Evolutionary conservation across 208 protist genomes (phyloP).

Genomic region (Phytomonas sp.): DNA sequence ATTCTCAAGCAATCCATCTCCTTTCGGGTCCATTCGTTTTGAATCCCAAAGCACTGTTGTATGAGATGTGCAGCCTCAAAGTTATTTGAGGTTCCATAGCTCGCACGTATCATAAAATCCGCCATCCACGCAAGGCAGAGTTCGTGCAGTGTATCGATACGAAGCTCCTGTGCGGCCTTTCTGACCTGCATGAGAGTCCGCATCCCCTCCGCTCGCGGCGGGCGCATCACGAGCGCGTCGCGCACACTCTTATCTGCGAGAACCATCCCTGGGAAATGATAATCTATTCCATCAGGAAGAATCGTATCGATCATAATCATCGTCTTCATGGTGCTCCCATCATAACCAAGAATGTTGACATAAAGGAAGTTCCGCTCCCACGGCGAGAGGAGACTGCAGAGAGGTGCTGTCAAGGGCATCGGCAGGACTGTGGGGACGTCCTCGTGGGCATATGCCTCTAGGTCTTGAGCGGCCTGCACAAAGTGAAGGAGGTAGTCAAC

Average conservation of each 20-base stretch:
- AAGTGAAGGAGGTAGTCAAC: constrained; percentile 24
- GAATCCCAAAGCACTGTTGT: constrained; percentile 49
- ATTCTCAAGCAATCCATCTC: constrained; percentile 71
- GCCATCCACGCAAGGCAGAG: constrained; percentile 61
- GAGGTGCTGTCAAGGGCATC: constrained; percentile 39
- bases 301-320: constrained; percentile 20
- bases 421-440: constrained; percentile 26
- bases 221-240: constrained; percentile 18
- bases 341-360: constrained; percentile 28
- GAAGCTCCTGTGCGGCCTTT: constrained; percentile 32
- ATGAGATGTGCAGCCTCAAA: constrained; percentile 68
- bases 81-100: constrained; percentile 49
- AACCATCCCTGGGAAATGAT: constrained; percentile 25
- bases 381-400: constrained; percentile 32
- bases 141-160: constrained; percentile 39
- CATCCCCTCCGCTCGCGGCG: constrained; percentile 32
- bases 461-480: constrained; percentile 3
- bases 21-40: constrained; percentile 49
- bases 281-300: constrained; percentile 41
- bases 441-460: neutral
- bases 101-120: constrained; percentile 52
- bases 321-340: neutral
- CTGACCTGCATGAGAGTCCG: constrained; percentile 28
- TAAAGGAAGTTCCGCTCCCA: constrained; percentile 72
- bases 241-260: constrained; percentile 19